Evolutionary conservation across 2,329 filamentous ascomycete genomes (phyloP).

Genomic region (Pseudogymnoascus sp.): DNA sequence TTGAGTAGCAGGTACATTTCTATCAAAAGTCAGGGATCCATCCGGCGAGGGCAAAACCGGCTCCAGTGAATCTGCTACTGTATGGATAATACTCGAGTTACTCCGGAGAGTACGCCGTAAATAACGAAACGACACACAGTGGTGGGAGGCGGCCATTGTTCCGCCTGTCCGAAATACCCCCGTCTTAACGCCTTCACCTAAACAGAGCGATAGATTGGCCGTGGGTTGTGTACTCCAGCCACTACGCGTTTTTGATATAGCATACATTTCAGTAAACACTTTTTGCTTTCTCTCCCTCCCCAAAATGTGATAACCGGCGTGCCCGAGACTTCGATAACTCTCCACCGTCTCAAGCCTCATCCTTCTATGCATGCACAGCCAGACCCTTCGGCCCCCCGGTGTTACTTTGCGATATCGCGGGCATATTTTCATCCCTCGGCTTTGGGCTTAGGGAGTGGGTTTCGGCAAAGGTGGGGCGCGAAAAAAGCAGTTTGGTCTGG

Average conservation of each 20-base stretch:
- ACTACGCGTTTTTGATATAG: background rate
- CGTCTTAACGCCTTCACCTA: background rate
- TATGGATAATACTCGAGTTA: background rate
- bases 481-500: conserved; percentile 9
- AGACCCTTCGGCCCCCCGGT: background rate
- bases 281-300: background rate
- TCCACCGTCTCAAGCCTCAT: background rate
- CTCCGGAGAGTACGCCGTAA: background rate
- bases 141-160: background rate
- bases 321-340: background rate
- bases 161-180: background rate
- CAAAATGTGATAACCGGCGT: background rate
- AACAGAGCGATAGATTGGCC: background rate
- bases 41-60: background rate
- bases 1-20: background rate
- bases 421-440: conserved; percentile 5
- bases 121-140: background rate
- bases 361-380: background rate
- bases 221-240: no score
- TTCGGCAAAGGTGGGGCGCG: background rate
- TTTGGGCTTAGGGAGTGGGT: background rate
- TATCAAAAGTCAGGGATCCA: background rate
- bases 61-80: conserved; percentile 1
- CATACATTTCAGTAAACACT: background rate
- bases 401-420: background rate